Conservation (phyloP, 352 stramenopile species). For the Phytophthora pistaciae region DNA sequence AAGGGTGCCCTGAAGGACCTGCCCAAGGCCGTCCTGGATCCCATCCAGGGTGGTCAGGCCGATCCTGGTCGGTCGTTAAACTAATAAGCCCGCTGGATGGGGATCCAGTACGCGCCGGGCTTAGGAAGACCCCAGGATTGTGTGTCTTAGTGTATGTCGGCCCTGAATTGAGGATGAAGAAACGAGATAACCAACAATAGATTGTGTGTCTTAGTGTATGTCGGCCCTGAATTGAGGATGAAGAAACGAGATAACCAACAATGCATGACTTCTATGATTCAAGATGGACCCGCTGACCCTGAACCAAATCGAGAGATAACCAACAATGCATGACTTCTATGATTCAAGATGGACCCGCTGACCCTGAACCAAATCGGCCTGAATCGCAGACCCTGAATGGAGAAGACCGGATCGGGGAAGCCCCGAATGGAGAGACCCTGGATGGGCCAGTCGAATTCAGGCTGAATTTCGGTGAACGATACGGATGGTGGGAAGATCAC, state of each 20-base stretch:
- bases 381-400: no score
- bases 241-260: neutral
- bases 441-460: neutral
- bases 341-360: neutral
- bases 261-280: neutral
- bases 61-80: no score
- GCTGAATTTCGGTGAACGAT: neutral
- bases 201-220: neutral
- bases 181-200: neutral
- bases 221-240: neutral
- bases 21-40: no score
- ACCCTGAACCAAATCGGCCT: no score
- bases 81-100: no score
- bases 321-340: neutral
- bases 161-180: neutral
- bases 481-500: constrained; percentile 1
- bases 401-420: no score
- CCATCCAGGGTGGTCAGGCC: no score
- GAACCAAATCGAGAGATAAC: no score
- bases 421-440: no score
- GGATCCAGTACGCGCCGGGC: neutral
- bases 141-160: constrained; percentile 1
- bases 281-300: neutral
- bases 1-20: no score
- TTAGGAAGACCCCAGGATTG: neutral